Conservation (phyloP, 306 rosid genomes). For the Castanea crenata region DNA sequence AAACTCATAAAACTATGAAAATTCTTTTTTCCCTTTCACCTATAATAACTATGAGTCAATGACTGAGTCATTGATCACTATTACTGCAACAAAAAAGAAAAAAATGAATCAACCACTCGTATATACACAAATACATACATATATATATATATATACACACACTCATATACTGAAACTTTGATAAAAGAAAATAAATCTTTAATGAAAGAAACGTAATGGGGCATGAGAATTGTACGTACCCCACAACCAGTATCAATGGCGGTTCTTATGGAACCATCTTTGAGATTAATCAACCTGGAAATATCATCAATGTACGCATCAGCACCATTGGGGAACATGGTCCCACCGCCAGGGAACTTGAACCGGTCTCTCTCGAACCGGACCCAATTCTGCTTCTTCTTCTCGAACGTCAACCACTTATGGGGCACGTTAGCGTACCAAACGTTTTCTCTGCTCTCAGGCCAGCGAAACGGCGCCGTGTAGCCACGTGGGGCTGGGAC, state of each 20-base stretch:
- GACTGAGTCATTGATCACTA: no score
- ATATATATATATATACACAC: background rate
- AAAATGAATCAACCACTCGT: background rate
- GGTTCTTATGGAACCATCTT: conserved; percentile 76
- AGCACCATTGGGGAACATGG: conserved; percentile 93
- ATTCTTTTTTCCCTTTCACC: no score
- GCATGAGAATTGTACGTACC: conserved; percentile 43
- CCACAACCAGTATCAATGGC: conserved; percentile 99
- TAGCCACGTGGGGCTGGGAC: conserved; percentile 74
- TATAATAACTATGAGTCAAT: no score
- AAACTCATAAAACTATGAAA: background rate
- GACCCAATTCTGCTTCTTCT: conserved; percentile 87
- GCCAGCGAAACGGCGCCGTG: conserved; percentile 66
- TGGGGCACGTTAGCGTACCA: conserved; percentile 97
- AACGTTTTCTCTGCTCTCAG: conserved; percentile 66
- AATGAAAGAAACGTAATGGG: background rate
- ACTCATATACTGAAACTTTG: background rate
- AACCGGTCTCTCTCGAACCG: conserved; percentile 56
- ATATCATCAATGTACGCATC: conserved; percentile 75
- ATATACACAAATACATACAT: background rate
- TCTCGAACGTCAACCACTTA: conserved; percentile 75
- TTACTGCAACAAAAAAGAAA: no score
- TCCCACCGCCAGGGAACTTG: conserved; percentile 93
- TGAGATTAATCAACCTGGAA: conserved; percentile 61
- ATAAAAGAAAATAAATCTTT: background rate